Base-by-base conservation (phyloP, 805 yeast species). In the Kodamaea hsintzibuensis region DNA sequence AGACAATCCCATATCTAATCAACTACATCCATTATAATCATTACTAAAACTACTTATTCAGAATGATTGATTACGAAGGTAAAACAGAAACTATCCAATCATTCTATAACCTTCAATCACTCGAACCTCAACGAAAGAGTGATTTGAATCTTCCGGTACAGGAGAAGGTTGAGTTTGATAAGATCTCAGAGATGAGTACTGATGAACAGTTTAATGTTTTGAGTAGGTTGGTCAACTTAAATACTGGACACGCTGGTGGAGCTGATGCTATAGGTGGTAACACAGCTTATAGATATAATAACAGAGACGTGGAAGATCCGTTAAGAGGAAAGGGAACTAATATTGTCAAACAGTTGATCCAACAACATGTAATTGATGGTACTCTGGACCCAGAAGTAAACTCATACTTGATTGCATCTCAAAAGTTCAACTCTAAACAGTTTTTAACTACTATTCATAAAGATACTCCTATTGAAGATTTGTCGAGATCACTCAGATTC, bases 381-480 rank as follows among this genome's bases (percentile, higher is more conserved):
- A 52, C 57, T 25, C 56, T 59, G 51, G 79, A 76, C 57, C 71
- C 73, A 0, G 57, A 60, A 8, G 50, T 74, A 27, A 59, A 61
- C 44, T 63, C 67, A 47, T 76, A 61, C 59, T 57, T 76, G 47
- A 72, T 74, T 14, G 63, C 74, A 9, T 72, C 76, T 5, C 71
- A 72, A 54, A 56, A 60, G 30, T 76, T 75, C 62, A 67, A 68
- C 50, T 63, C 76, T 17, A 68, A 65, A 50, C 68, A 70, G 54
- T 76, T 66, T 55, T 65, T 76, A 42, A 66, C 76, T 7, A 63
- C 67, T 0, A 63, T 76, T 10, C 79, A 75, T 57, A 58, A 62
- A 40, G 74, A 74, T 35, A 68, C 78, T 1, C 62, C 76, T 1
- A 70, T 76, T 10, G 71, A 73, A 27, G 67, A 71, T 14, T 66